A percentile compares a stretch with the other conserved stretches of the same genome.
Evolutionary conservation across 495 filamentous ascomycete genomes (phyloP).

Genomic region (Penicillium bovifimosum): DNA sequence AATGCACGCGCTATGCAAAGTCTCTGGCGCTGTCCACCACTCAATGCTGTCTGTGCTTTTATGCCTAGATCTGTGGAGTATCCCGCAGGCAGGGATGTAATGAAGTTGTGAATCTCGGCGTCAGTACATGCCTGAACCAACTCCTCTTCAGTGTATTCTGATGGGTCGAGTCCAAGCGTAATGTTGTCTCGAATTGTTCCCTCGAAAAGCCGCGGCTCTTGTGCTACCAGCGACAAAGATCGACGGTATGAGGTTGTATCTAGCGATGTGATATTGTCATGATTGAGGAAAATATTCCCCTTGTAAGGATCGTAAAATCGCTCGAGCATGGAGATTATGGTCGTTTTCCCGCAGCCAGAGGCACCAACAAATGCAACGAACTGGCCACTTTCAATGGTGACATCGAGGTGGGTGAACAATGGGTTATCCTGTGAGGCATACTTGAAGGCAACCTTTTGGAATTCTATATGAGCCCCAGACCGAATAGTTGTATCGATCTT

Average conservation of each 20-base stretch:
- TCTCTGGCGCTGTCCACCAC: constrained; percentile 49
- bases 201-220: constrained; percentile 47
- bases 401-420: too few species aligned
- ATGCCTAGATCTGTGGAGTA: constrained; percentile 57
- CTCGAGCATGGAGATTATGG: constrained; percentile 59
- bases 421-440: too few species aligned
- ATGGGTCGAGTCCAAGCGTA: too few species aligned
- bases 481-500: too few species aligned
- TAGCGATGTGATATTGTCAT: too few species aligned
- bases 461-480: too few species aligned
- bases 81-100: constrained; percentile 50
- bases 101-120: constrained; percentile 53
- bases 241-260: too few species aligned
- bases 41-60: constrained; percentile 52
- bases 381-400: constrained; percentile 55
- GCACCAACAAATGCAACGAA: constrained; percentile 67
- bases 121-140: constrained; percentile 49
- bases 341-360: constrained; percentile 69
- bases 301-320: constrained; percentile 61
- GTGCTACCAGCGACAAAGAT: constrained; percentile 45
- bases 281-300: too few species aligned
- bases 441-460: constrained; percentile 53
- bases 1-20: constrained; percentile 47
- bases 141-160: constrained; percentile 33
- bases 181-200: constrained; percentile 49